phyloP scores from a whole-genome alignment of 768 basidiomycete species.

The Artomyces pyxidatus region DNA sequence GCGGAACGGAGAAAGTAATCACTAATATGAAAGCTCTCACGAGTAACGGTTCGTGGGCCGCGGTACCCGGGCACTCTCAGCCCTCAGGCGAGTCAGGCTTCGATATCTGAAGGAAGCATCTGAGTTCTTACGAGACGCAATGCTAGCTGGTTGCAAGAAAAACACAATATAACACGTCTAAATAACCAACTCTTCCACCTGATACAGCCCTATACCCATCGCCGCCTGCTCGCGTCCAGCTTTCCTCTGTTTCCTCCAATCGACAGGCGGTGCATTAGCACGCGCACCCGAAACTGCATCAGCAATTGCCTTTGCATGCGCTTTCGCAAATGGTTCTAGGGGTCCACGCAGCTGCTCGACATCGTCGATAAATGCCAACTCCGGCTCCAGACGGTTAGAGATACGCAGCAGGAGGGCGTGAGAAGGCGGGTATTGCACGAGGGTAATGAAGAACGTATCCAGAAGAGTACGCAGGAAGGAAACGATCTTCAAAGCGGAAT shows the following conservation, averaged over 20 bases:
- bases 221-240: conserved; percentile 43
- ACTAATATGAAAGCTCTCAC: conserved; percentile 9
- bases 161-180: conserved; percentile 19
- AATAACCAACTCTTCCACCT: conserved; percentile 61
- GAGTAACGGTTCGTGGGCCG: too few relatives aligned
- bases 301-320: conserved; percentile 39
- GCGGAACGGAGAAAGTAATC: background rate
- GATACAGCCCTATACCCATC: conserved; percentile 56
- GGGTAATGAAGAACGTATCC: conserved; percentile 61
- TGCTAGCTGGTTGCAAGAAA: conserved; percentile 6
- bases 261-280: conserved; percentile 21
- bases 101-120: too few relatives aligned
- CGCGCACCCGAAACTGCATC: too few relatives aligned
- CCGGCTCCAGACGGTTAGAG: conserved; percentile 44
- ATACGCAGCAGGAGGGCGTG: conserved; percentile 45
- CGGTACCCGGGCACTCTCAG: too few relatives aligned
- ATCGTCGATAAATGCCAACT: conserved; percentile 40
- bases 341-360: conserved; percentile 51
- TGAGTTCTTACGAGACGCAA: conserved; percentile 23
- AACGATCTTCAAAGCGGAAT: conserved; percentile 35
- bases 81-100: too few relatives aligned
- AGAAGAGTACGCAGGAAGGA: conserved; percentile 56
- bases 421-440: conserved; percentile 57
- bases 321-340: conserved; percentile 53
- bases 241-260: conserved; percentile 36